Percentiles rank a stretch among this genome's conserved stretches.
These are phyloP conservation scores for Gossypium stocksii DNA, from an alignment of 345 rosid species.

Conservation along the genomic window DNA sequence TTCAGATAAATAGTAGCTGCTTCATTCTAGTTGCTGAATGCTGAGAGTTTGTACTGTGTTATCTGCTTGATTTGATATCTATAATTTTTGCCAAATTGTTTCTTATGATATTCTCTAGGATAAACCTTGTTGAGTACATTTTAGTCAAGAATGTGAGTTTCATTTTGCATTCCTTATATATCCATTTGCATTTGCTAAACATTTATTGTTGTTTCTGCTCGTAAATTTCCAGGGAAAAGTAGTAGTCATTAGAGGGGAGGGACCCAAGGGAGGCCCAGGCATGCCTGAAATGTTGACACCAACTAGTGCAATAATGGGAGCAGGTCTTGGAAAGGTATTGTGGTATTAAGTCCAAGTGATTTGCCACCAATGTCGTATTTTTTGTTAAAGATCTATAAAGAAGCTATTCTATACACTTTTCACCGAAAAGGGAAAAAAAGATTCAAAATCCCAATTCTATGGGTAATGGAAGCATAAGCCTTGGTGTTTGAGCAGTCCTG, in stretches of 20 bases:
- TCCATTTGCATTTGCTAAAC: slow-evolving; percentile 1
- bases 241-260: slow-evolving; percentile 89
- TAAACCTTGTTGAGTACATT: background rate
- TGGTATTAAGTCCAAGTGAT: slow-evolving; percentile 3
- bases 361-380: background rate
- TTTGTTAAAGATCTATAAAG: background rate
- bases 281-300: slow-evolving; percentile 99
- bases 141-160: background rate
- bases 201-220: slow-evolving; percentile 12
- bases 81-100: too few species aligned
- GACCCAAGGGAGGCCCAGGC: slow-evolving; percentile 99
- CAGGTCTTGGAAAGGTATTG: slow-evolving; percentile 95
- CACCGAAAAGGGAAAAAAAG: background rate
- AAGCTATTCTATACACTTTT: background rate
- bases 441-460: background rate
- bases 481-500: background rate
- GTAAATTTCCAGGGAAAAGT: slow-evolving; percentile 70
- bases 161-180: background rate
- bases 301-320: slow-evolving; percentile 98
- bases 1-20: background rate
- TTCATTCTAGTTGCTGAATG: background rate
- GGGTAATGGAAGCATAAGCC: background rate
- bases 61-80: background rate
- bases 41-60: background rate
- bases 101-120: too few species aligned